Conservation (phyloP, 2,329 filamentous ascomycete species). For the Trichoderma gracile region DNA sequence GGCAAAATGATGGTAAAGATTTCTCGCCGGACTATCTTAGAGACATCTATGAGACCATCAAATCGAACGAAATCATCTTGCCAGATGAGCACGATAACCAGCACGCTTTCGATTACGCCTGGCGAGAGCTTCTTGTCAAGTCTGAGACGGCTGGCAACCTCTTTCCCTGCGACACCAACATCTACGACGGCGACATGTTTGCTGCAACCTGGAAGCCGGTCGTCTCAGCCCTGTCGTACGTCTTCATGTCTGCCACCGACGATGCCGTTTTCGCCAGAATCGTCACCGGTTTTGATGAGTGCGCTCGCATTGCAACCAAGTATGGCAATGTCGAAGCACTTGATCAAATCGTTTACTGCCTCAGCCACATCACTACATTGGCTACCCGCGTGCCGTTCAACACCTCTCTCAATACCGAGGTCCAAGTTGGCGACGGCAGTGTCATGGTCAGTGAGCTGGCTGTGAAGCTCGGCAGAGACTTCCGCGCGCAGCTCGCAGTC, state of each 20-base stretch:
- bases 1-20: constrained; percentile 82
- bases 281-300: constrained; percentile 93
- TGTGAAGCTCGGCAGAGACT: constrained; percentile 91
- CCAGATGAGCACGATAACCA: constrained; percentile 97
- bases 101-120: constrained; percentile 94
- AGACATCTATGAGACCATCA: constrained; percentile 88
- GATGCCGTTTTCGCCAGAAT: constrained; percentile 93
- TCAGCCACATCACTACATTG: constrained; percentile 87
- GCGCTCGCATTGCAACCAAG: constrained; percentile 84
- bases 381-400: constrained; percentile 74
- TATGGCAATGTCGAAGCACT: constrained; percentile 83
- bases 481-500: constrained; percentile 89
- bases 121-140: constrained; percentile 91
- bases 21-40: constrained; percentile 82
- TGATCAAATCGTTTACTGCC: constrained; percentile 87
- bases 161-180: constrained; percentile 81
- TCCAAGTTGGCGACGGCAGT: constrained; percentile 85
- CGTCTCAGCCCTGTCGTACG: constrained; percentile 90
- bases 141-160: constrained; percentile 73
- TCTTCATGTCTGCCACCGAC: constrained; percentile 98
- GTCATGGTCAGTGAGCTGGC: constrained; percentile 99
- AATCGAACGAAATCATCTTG: constrained; percentile 89
- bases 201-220: constrained; percentile 93
- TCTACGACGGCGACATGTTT: constrained; percentile 98
- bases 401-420: constrained; percentile 89